A percentile compares a stretch with the other conserved stretches of the same genome.
Evolutionary conservation across 768 basidiomycete genomes (phyloP).

Genomic region (Dioszegia crocea): DNA sequence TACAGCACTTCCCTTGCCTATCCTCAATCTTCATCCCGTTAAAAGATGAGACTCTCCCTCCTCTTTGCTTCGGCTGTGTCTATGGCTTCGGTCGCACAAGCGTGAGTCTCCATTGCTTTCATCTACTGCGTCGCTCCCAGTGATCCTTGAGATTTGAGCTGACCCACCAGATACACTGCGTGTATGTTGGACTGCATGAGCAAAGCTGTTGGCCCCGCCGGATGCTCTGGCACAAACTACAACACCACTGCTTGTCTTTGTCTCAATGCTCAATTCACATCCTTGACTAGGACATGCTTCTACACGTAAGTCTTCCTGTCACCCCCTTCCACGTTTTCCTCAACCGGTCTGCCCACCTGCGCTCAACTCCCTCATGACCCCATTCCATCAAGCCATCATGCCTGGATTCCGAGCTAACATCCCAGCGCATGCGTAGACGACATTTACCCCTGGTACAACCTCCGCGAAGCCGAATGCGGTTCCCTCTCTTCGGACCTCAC

Average conservation of each 20-base stretch:
- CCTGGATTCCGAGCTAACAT: background rate
- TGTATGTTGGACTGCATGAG: conserved; percentile 3
- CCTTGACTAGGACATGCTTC: conserved; percentile 4
- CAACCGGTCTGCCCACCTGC: background rate
- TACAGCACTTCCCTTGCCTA: too few species aligned
- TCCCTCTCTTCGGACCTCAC: background rate
- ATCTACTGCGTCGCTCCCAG: background rate
- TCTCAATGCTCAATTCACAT: conserved; percentile 1
- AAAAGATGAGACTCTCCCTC: background rate
- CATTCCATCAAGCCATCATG: background rate
- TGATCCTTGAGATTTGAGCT: background rate
- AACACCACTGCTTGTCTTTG: conserved; percentile 2
- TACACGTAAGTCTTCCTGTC: conserved; percentile 2
- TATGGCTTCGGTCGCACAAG: background rate
- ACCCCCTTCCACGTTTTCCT: background rate
- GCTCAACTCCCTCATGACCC: background rate
- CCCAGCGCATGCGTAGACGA: conserved; percentile 5
- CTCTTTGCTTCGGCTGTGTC: background rate
- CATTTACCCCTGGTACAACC: conserved; percentile 10
- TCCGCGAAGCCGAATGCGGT: conserved; percentile 5
- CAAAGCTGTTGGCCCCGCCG: background rate
- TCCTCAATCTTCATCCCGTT: too few species aligned
- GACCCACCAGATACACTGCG: background rate
- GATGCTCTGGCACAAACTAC: background rate
- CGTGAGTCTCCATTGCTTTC: background rate